Evolutionary conservation across 2,329 filamentous ascomycete genomes (phyloP).

Genomic region (Herpotrichia juniperi): DNA sequence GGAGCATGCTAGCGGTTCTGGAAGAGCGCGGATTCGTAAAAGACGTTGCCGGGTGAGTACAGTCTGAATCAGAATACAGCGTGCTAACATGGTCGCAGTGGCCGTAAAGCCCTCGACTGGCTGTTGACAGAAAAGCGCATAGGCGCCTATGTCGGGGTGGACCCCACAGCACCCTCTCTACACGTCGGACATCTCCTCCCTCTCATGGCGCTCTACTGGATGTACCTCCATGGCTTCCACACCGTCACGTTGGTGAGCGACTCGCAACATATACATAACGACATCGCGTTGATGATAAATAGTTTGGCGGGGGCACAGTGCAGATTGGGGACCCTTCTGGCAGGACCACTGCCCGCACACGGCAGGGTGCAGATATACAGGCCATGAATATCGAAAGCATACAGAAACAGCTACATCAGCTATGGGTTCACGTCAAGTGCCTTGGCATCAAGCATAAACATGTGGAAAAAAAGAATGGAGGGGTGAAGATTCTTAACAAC

Average conservation of each 20-base stretch:
- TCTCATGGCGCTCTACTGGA: slow-evolving; percentile 83
- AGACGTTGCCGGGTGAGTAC: slow-evolving; percentile 71
- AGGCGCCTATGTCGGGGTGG: slow-evolving; percentile 79
- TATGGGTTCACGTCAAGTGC: slow-evolving; percentile 76
- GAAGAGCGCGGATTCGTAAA: slow-evolving; percentile 77
- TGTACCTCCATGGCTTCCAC: slow-evolving; percentile 76
- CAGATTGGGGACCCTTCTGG: slow-evolving; percentile 81
- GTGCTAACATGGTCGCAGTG: slow-evolving; percentile 33
- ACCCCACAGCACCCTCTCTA: slow-evolving; percentile 79
- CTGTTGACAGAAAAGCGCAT: slow-evolving; percentile 70
- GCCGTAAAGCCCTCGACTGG: slow-evolving; percentile 63
- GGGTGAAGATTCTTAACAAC: slow-evolving; percentile 77
- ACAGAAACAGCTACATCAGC: slow-evolving; percentile 69
- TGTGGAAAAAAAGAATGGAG: slow-evolving; percentile 67
- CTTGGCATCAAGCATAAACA: slow-evolving; percentile 72
- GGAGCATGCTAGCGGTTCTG: slow-evolving; percentile 66
- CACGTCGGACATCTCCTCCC: slow-evolving; percentile 83
- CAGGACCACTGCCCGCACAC: slow-evolving; percentile 66
- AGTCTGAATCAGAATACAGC: not conserved
- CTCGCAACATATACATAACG: slow-evolving; percentile 5
- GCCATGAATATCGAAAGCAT: slow-evolving; percentile 71
- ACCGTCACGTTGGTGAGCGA: slow-evolving; percentile 64
- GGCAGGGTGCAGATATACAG: slow-evolving; percentile 58
- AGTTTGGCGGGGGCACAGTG: slow-evolving; percentile 75
- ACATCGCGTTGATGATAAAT: slow-evolving; percentile 28